Evolutionary conservation across 2,329 filamentous ascomycete species (phyloP), one percentile per base, ranked within the genome.

Genomic region (Purpureocillium lavendulum): DNA sequence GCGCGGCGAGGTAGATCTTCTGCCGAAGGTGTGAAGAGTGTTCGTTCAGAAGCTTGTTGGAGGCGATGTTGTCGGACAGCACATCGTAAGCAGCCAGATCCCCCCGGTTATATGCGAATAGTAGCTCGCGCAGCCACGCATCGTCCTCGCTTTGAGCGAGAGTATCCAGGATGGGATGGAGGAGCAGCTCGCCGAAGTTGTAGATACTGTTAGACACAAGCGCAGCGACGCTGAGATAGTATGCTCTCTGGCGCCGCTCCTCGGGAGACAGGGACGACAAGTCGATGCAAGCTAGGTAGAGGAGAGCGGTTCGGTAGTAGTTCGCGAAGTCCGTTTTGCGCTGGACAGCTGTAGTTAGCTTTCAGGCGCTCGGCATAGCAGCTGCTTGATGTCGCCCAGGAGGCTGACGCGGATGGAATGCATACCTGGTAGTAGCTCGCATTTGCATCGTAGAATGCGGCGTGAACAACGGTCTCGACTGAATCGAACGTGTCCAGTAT

Each of bases 111-210:
- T 96, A 98, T 42, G 92, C 89, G 57, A 96, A 94, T 34, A 98
- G 80, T n/a, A 98, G 80, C 33, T 96, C 86, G 47, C 88, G 85
- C 47, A 98, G 76, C 92, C 92, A 98, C 38, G 80, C 72, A 59
- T 94, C 78, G 32, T 82, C 75, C 17, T 83, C 81, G 52, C 82
- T 78, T 55, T 72, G 72, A 17, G 60, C 58, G 38, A 98, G 77
- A 15, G 84, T 82, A 57, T 95, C 86, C 47, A 98, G 81, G 57
- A 98, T 94, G 4, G 92, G 92, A 61, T 98, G 92, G 50, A 98
- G 77, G 26, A 98, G 79, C n/a, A 98, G 82, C 71, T 98, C 92
- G 62, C 92, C 92, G 54, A 98, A 98, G 71, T 98, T 98, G 78
- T 98, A 97, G 68, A 97, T 98, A 54, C 80, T 87, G 56, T 90